Conservation (phyloP, 257 asterid genomes). For the Petrea volubilis region DNA sequence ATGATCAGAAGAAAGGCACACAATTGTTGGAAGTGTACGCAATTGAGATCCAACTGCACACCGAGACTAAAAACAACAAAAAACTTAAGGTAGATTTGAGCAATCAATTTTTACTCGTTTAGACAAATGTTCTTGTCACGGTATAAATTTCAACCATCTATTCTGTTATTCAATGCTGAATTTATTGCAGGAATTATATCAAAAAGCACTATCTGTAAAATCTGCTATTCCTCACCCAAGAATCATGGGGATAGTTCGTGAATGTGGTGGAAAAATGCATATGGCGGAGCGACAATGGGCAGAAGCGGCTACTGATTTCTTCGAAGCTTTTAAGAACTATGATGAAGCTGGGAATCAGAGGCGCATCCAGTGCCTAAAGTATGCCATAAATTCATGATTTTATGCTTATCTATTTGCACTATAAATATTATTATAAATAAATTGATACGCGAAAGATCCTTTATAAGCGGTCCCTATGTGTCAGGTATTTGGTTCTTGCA, state of each 20-base stretch:
- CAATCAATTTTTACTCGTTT: slow-evolving; percentile 12
- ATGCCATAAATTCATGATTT: slow-evolving; percentile 26
- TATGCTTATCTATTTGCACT: slow-evolving; percentile 3
- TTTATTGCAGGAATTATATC: slow-evolving; percentile 77
- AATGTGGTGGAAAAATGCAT: slow-evolving; percentile 99
- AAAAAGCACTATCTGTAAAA: slow-evolving; percentile 84
- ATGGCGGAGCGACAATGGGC: slow-evolving; percentile 99
- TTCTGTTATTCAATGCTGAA: slow-evolving; percentile 13
- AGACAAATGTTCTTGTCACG: background rate
- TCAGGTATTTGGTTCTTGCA: slow-evolving; percentile 95
- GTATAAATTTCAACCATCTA: background rate
- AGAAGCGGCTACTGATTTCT: slow-evolving; percentile 96
- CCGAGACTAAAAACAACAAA: slow-evolving; percentile 96
- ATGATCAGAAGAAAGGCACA: slow-evolving; percentile 98
- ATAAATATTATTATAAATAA: background rate
- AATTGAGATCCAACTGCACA: slow-evolving; percentile 97
- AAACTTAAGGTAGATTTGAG: slow-evolving; percentile 74
- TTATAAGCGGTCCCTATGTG: background rate
- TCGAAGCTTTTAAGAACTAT: slow-evolving; percentile 96
- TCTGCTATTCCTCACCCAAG: slow-evolving; percentile 99
- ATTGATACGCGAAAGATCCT: slow-evolving; percentile 1
- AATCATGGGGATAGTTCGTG: slow-evolving; percentile 98
- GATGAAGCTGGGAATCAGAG: slow-evolving; percentile 99
- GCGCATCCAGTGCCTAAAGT: slow-evolving; percentile 96
- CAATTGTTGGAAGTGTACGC: slow-evolving; percentile 97